Conservation (phyloP, 176 grass and related monocot genomes). For the Rhynchospora breviuscula region DNA sequence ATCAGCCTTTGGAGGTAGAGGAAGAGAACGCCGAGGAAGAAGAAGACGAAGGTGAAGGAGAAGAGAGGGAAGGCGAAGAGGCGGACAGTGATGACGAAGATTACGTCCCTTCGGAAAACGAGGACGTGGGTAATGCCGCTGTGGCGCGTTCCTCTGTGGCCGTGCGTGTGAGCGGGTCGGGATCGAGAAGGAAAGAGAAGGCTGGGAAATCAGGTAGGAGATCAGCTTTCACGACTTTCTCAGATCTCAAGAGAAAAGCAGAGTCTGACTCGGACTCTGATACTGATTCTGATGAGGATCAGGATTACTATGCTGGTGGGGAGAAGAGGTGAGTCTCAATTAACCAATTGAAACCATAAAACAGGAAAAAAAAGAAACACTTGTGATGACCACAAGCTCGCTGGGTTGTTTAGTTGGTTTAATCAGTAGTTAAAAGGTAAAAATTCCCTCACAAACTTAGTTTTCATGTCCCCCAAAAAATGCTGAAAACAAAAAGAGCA, state of each 20-base stretch:
- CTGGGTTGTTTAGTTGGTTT: too few relatives aligned
- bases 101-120: conserved; percentile 21
- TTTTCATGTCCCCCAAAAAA: too few relatives aligned
- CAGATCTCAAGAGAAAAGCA: conserved; percentile 47
- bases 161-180: conserved; percentile 29
- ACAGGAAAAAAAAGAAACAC: too few relatives aligned
- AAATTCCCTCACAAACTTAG: too few relatives aligned
- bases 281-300: conserved; percentile 45
- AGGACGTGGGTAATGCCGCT: conserved; percentile 8
- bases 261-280: conserved; percentile 46
- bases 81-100: conserved; percentile 32
- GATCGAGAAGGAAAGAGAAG: conserved; percentile 16
- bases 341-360: too few relatives aligned
- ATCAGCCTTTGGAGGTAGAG: conserved; percentile 5
- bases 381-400: too few relatives aligned
- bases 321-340: conserved; percentile 71
- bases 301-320: conserved; percentile 47
- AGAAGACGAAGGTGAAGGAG: conserved; percentile 18
- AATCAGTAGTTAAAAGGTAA: too few relatives aligned
- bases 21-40: conserved; percentile 34
- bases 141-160: conserved; percentile 35
- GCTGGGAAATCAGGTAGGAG: conserved; percentile 23
- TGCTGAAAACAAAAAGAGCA: too few relatives aligned
- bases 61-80: conserved; percentile 11
- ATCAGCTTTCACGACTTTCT: conserved; percentile 39